phyloP scores from a whole-genome alignment of 2,329 filamentous ascomycete species.

The Ascochyta fabae region DNA sequence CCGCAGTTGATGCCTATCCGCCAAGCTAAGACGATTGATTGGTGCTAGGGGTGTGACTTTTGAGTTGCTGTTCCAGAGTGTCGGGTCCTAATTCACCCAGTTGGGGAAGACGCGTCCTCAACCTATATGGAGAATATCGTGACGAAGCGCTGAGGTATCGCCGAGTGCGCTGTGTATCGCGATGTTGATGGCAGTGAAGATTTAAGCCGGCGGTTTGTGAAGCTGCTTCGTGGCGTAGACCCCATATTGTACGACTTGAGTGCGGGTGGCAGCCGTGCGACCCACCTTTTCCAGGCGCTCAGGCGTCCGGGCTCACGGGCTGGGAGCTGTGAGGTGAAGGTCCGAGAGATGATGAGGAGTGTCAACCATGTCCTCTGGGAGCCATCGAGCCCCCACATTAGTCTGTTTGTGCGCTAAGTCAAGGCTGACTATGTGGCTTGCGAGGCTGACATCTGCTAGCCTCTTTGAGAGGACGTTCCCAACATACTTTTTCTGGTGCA shows the following conservation, averaged over 20 bases:
- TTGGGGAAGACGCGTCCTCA: constrained; percentile 4
- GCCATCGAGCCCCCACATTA: background rate
- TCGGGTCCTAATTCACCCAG: constrained; percentile 2
- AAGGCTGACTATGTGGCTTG: constrained; percentile 11
- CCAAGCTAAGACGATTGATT: constrained; percentile 13
- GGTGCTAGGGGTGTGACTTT: constrained; percentile 6
- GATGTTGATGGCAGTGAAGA: background rate
- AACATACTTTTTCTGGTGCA: background rate
- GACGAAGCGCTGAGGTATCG: background rate
- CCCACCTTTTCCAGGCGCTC: background rate
- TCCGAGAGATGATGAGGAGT: background rate
- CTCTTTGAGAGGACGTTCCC: background rate
- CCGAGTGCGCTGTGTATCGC: background rate
- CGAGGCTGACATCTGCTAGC: constrained; percentile 1
- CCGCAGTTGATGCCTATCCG: constrained; percentile 6
- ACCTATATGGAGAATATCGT: background rate
- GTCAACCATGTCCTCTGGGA: background rate
- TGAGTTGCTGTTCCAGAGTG: constrained; percentile 3
- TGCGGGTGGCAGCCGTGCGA: background rate
- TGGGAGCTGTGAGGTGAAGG: background rate
- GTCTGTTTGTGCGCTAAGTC: constrained; percentile 2
- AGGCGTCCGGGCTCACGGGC: background rate
- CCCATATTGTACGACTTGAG: background rate
- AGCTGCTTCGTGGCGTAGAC: background rate
- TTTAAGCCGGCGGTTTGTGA: background rate